Conservation (phyloP, 257 asterid genomes). For the Ocimum tenuiflorum region DNA sequence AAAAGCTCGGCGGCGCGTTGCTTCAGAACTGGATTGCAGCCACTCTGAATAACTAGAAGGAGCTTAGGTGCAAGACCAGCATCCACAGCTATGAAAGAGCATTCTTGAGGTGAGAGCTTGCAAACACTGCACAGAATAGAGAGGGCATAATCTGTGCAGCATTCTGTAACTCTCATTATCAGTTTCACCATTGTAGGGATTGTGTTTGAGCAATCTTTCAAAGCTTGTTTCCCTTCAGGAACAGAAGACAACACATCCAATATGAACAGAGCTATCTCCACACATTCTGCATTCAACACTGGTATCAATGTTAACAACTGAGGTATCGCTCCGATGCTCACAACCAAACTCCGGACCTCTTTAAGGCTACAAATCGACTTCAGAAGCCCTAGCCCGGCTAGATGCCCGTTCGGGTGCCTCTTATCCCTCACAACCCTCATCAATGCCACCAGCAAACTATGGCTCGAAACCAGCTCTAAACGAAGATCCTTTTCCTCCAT, state of each 20-base stretch:
- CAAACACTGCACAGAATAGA: slow-evolving; percentile 50
- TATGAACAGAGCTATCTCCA: slow-evolving; percentile 46
- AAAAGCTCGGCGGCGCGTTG: slow-evolving; percentile 61
- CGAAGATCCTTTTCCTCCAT: slow-evolving; percentile 50
- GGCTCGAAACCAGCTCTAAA: slow-evolving; percentile 43
- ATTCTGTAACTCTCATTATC: slow-evolving; percentile 55
- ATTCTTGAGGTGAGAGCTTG: slow-evolving; percentile 49
- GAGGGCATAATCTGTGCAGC: slow-evolving; percentile 45
- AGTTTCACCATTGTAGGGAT: slow-evolving; percentile 50
- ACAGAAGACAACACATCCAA: slow-evolving; percentile 40
- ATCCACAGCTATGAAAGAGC: slow-evolving; percentile 53
- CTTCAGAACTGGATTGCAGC: slow-evolving; percentile 45
- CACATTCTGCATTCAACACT: slow-evolving; percentile 33
- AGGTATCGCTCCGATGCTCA: slow-evolving; percentile 54
- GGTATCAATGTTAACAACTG: slow-evolving; percentile 46
- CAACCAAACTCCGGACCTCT: slow-evolving; percentile 33
- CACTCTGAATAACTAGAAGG: slow-evolving; percentile 64
- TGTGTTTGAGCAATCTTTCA: slow-evolving; percentile 49
- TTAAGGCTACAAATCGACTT: slow-evolving; percentile 35
- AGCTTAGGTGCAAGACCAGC: slow-evolving; percentile 66
- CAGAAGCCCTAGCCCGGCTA: slow-evolving; percentile 49
- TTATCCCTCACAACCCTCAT: slow-evolving; percentile 60
- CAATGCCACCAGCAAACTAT: slow-evolving; percentile 65
- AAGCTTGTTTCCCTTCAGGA: slow-evolving; percentile 49
- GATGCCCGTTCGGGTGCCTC: slow-evolving; percentile 43